Evolutionary conservation across 1,139 yeast genomes (phyloP).

Genomic region (Diutina scorzettiae): DNA sequence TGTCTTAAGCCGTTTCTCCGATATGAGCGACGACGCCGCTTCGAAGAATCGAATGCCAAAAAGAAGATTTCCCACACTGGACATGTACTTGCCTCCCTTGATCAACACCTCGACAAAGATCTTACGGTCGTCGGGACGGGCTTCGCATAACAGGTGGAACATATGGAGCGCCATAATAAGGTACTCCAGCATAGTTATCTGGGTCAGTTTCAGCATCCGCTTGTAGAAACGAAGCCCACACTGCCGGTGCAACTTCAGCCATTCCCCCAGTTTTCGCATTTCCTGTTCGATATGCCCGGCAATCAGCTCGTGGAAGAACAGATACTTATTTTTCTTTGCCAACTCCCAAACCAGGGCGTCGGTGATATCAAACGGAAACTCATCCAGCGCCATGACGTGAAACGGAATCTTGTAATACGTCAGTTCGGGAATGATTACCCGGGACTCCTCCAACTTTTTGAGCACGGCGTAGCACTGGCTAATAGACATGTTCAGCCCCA

Average conservation of each 20-base stretch:
- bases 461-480: slow-evolving; percentile 18
- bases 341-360: slow-evolving; percentile 25
- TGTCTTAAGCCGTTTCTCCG: slow-evolving; percentile 14
- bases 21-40: slow-evolving; percentile 16
- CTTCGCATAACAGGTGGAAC: slow-evolving; percentile 17
- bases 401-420: slow-evolving; percentile 40
- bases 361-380: slow-evolving; percentile 26
- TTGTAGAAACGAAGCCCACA: slow-evolving; percentile 33
- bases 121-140: slow-evolving; percentile 16
- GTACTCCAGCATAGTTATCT: slow-evolving; percentile 15
- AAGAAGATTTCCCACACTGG: slow-evolving; percentile 21
- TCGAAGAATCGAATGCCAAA: slow-evolving; percentile 21
- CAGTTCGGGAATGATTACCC: slow-evolving; percentile 27
- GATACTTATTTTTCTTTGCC: slow-evolving; percentile 21
- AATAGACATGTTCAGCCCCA: slow-evolving; percentile 24
- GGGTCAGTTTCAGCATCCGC: slow-evolving; percentile 12
- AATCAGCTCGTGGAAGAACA: slow-evolving; percentile 27
- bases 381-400: slow-evolving; percentile 20
- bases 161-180: slow-evolving; percentile 26
- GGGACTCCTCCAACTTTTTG: slow-evolving; percentile 22
- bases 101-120: slow-evolving; percentile 21
- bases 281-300: slow-evolving; percentile 17
- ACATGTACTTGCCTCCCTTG: slow-evolving; percentile 26
- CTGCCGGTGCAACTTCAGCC: slow-evolving; percentile 22
- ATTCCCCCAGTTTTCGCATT: slow-evolving; percentile 16